phyloP scores from a whole-genome alignment of 345 rosid genomes.

The Camelina sativa region DNA sequence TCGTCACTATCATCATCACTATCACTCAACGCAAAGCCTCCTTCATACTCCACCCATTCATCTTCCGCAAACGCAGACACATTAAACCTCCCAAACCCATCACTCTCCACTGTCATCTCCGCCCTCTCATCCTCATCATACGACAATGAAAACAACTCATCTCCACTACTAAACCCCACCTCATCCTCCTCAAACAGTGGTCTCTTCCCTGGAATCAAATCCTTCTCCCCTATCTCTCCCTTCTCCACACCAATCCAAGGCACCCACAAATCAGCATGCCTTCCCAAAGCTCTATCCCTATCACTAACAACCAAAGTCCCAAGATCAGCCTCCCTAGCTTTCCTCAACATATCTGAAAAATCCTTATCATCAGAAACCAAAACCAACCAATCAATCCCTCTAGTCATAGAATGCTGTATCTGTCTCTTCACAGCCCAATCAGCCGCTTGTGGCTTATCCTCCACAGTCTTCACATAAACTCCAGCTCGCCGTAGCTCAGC shows the following conservation, averaged over 20 bases:
- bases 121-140: constrained; percentile 51
- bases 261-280: constrained; percentile 88
- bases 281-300: constrained; percentile 63
- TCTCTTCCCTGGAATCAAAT: constrained; percentile 67
- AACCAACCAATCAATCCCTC: constrained; percentile 86
- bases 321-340: constrained; percentile 73
- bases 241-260: constrained; percentile 86
- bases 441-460: constrained; percentile 95
- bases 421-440: constrained; percentile 98
- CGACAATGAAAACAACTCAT: constrained; percentile 53
- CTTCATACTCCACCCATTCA: constrained; percentile 60
- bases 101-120: constrained; percentile 55
- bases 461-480: constrained; percentile 77
- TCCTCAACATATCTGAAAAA: constrained; percentile 74
- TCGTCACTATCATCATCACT: constrained; percentile 48
- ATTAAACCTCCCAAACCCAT: constrained; percentile 54
- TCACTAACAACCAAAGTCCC: constrained; percentile 90
- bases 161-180: constrained; percentile 39
- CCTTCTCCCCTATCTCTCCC: constrained; percentile 69
- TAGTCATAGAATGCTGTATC: constrained; percentile 86
- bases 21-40: constrained; percentile 49
- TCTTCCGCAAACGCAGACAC: constrained; percentile 75
- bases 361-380: constrained; percentile 90
- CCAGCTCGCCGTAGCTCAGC: constrained; percentile 82
- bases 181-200: constrained; percentile 41